Evolutionary conservation across 805 yeast species (phyloP).

Genomic region (Candida pini): DNA sequence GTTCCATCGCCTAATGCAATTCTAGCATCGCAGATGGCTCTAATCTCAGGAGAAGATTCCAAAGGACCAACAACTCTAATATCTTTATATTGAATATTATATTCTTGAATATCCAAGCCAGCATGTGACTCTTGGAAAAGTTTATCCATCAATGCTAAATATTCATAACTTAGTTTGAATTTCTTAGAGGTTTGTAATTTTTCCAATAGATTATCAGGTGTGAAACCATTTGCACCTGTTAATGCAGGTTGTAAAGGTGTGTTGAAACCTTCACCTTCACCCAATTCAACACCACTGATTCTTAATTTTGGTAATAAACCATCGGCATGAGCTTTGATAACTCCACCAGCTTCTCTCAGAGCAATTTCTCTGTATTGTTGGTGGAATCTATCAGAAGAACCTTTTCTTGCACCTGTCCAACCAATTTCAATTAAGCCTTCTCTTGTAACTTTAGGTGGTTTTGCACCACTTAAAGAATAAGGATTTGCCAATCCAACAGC

Average conservation of each 20-base stretch:
- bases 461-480: conserved; percentile 38
- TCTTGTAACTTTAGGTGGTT: conserved; percentile 32
- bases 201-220: conserved; percentile 10
- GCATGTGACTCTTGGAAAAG: conserved; percentile 34
- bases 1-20: conserved; percentile 29
- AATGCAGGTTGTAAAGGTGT: conserved; percentile 28
- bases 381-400: conserved; percentile 63
- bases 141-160: conserved; percentile 46
- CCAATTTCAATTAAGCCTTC: conserved; percentile 66
- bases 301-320: conserved; percentile 62
- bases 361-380: conserved; percentile 59
- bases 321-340: conserved; percentile 66
- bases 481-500: conserved; percentile 81
- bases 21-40: conserved; percentile 35
- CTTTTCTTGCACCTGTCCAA: conserved; percentile 91
- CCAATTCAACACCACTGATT: conserved; percentile 54
- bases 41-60: conserved; percentile 38
- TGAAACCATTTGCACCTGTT: background rate
- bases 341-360: conserved; percentile 65
- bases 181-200: conserved; percentile 31
- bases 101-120: conserved; percentile 22
- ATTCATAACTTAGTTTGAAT: conserved; percentile 53
- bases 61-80: conserved; percentile 65
- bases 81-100: conserved; percentile 41
- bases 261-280: conserved; percentile 80